Conservation (phyloP, 148 eudicot genomes). For the Vaccinium myrtillus region DNA sequence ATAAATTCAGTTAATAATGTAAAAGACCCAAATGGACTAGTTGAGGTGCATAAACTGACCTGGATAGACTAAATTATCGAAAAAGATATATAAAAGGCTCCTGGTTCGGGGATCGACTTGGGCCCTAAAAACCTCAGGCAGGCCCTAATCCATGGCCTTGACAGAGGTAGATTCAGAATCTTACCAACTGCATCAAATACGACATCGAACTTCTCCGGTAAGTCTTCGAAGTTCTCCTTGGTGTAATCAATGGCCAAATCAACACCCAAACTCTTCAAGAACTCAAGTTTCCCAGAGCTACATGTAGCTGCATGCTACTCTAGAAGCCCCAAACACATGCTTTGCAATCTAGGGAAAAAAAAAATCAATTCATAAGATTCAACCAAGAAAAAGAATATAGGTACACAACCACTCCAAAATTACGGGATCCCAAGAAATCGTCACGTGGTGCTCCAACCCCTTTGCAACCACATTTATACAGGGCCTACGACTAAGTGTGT, state of each 20-base stretch:
- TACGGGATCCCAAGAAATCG: too few relatives aligned
- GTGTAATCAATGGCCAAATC: constrained; percentile 89
- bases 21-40: too few relatives aligned
- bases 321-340: constrained; percentile 89
- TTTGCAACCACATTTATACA: too few relatives aligned
- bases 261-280: constrained; percentile 73
- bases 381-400: too few relatives aligned
- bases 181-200: constrained; percentile 90
- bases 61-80: too few relatives aligned
- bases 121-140: not conserved
- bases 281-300: constrained; percentile 75
- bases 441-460: too few relatives aligned
- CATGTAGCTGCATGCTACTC: constrained; percentile 93
- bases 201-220: constrained; percentile 81
- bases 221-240: constrained; percentile 76
- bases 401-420: too few relatives aligned
- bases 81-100: too few relatives aligned
- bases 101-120: too few relatives aligned
- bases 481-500: too few relatives aligned
- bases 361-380: too few relatives aligned
- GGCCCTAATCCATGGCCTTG: not conserved
- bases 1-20: not conserved
- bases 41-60: too few relatives aligned
- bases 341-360: constrained; percentile 55
- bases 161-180: not conserved